phyloP scores from a whole-genome alignment of 176 grass and related monocot species.

The Miscanthus lutarioriparius region DNA sequence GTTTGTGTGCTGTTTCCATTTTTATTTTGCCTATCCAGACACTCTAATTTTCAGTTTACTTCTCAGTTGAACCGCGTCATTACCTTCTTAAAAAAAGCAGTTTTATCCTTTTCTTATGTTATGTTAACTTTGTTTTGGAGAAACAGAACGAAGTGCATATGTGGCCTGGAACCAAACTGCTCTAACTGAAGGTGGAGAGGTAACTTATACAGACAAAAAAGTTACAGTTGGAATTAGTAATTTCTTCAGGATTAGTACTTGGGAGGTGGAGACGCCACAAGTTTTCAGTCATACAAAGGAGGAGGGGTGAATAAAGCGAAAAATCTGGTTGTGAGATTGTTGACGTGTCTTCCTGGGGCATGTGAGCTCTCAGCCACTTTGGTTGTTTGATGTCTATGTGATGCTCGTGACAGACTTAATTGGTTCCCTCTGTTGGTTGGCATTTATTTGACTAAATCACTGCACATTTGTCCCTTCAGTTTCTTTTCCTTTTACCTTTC shows the following conservation, averaged over 20 bases:
- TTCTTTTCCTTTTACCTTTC: constrained; percentile 12
- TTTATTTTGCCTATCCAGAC: no score
- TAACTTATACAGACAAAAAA: not conserved
- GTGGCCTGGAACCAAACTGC: not conserved
- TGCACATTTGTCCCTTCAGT: not conserved
- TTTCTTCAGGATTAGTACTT: not conserved
- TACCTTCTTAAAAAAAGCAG: not conserved
- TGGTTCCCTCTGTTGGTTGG: constrained; percentile 34
- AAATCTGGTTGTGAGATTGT: constrained; percentile 25
- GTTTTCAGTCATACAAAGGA: constrained; percentile 10
- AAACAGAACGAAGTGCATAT: not conserved
- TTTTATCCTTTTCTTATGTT: not conserved
- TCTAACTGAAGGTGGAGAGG: not conserved
- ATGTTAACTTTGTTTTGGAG: not conserved
- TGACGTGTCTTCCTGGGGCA: not conserved
- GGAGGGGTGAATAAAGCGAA: not conserved
- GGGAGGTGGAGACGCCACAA: not conserved
- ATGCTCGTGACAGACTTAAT: constrained; percentile 55
- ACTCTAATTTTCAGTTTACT: no score
- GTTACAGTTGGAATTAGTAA: not conserved
- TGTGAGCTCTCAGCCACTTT: constrained; percentile 36
- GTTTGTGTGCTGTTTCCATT: no score
- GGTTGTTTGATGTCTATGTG: constrained; percentile 41
- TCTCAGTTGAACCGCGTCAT: no score
- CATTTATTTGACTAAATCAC: constrained; percentile 46